Evolutionary conservation across 73 alveolate genomes (phyloP), one percentile per base, ranked within the genome.

Genomic region (Uronychia setigera): DNA sequence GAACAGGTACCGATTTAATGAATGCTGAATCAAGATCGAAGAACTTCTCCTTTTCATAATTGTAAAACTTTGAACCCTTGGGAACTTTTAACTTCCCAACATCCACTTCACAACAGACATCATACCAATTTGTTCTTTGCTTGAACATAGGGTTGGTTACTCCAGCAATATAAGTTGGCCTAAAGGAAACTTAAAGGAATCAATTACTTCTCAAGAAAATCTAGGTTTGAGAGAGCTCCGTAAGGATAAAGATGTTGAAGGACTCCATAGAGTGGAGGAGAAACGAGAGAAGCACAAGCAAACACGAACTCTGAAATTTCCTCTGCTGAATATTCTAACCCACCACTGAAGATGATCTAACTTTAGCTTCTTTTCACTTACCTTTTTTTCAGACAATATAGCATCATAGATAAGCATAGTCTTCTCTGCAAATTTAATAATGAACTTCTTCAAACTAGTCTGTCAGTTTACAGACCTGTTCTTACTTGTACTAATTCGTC

Each of bases 331-430:
- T 88, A 86, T 26, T 87, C 88, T 13, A 94, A 84, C 14, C 95
- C 96, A 28, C 98, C 98, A 25, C 89, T 89, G 88, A 95, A 95
- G 33, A 95, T 76, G 35, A 95, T 46, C 67, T 46, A 19, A 5
- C 19, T 11, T 46, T 11, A 19, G 19, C 5, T 5, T 46, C n/a
- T 5, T 19, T 46, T 46, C n/a, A n/a, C 19, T 46, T 46, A 46
- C 92, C 91, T 90, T 90, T 80, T 93, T 94, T 83, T 95, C 98
- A 74, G 93, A 86, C 78, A 95, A 86, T 1, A 95, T 90, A 29
- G 96, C 92, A 86, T 95, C 97, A 88, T 90, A 95, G 30, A 95
- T 95, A n/a, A 88, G 93, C 98, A 95, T 95, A 1, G 95, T 91
- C 83, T 80, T 88, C 79, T 95, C 98, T 26, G 92, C 93, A 81